phyloP scores from a whole-genome alignment of 768 basidiomycete genomes.

The Kockovaella imperatae region DNA sequence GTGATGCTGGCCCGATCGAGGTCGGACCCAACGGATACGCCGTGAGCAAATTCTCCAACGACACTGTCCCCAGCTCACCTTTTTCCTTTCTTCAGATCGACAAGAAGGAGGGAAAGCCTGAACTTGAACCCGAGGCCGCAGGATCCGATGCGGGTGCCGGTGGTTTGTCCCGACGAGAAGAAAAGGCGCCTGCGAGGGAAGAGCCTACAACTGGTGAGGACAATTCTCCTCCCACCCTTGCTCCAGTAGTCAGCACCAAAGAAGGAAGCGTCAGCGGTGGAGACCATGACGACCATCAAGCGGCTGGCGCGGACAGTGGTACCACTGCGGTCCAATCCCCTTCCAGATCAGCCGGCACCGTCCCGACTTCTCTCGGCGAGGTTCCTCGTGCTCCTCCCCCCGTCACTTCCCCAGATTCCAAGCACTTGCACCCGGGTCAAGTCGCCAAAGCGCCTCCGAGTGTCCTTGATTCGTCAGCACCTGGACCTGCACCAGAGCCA shows the following conservation, averaged over 20 bases:
- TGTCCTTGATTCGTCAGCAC: not conserved
- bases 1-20: constrained; percentile 47
- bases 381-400: constrained; percentile 25
- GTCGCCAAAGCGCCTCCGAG: no score
- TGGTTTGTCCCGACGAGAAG: constrained; percentile 58
- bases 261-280: no score
- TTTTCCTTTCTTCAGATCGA: constrained; percentile 49
- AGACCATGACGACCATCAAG: no score
- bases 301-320: not conserved
- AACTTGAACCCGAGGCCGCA: constrained; percentile 14
- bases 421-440: no score
- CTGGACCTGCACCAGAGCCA: constrained; percentile 18
- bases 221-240: constrained; percentile 20
- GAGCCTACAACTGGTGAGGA: constrained; percentile 44
- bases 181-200: constrained; percentile 64
- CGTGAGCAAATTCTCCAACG: constrained; percentile 48
- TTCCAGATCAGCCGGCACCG: constrained; percentile 4
- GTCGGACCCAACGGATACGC: constrained; percentile 55
- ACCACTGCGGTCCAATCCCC: not conserved
- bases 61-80: constrained; percentile 3
- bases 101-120: constrained; percentile 46
- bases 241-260: constrained; percentile 8
- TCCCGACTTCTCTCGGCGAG: constrained; percentile 27
- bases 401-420: constrained; percentile 7
- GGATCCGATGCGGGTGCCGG: constrained; percentile 45